Conservation (phyloP, 192 early-diverging fungal genomes). For the Borealophlyctis nickersoniae region DNA sequence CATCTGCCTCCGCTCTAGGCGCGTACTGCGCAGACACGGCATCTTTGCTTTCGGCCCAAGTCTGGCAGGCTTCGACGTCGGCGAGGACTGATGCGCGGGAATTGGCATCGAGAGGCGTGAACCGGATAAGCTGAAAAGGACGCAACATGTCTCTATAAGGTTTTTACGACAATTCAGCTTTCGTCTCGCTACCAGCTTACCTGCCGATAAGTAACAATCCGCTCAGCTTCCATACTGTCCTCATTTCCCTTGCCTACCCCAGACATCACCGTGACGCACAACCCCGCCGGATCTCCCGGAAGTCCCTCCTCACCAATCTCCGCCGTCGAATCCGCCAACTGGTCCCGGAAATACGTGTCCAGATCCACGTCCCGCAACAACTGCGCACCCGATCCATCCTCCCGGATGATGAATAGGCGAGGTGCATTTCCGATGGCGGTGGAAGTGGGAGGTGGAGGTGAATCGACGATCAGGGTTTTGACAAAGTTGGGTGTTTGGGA, state of each 20-base stretch:
- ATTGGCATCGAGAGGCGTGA: not conserved
- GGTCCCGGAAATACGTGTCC: conserved; percentile 24
- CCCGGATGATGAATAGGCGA: conserved; percentile 29
- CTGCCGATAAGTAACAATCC: not conserved
- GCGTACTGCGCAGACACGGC: not conserved
- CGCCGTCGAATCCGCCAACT: conserved; percentile 16
- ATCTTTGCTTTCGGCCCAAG: not conserved
- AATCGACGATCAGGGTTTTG: no score
- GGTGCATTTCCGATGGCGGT: no score
- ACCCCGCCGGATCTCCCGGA: not conserved
- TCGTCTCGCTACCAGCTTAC: no score
- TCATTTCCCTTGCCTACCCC: not conserved
- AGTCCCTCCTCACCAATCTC: conserved; percentile 30
- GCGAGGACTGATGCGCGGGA: not conserved
- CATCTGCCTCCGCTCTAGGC: not conserved
- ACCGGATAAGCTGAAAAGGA: not conserved
- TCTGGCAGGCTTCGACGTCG: not conserved
- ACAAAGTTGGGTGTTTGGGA: no score
- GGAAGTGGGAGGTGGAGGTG: no score
- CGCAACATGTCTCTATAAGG: no score
- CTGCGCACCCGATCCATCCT: conserved; percentile 32
- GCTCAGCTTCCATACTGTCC: not conserved
- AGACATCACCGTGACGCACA: not conserved
- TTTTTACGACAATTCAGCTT: no score
- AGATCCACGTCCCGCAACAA: conserved; percentile 39